Evolutionary conservation across 768 basidiomycete genomes (phyloP).

Genomic region (Termitomyces sp.): DNA sequence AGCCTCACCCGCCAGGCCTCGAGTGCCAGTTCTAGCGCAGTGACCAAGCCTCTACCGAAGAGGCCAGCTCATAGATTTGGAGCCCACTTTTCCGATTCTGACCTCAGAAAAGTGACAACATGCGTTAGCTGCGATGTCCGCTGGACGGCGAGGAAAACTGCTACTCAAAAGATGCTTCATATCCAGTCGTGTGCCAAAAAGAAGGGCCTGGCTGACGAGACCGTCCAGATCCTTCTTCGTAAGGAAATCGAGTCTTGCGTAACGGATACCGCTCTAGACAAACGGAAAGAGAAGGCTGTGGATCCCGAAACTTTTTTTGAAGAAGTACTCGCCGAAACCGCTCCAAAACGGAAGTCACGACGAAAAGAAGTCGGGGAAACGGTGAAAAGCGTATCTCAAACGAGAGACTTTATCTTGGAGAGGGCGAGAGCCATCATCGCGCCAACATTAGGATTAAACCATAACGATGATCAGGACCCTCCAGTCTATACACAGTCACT

Average conservation of each 20-base stretch:
- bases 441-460: conserved; percentile 7
- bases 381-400: conserved; percentile 40
- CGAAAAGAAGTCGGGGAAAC: conserved; percentile 32
- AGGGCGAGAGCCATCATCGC: conserved; percentile 29
- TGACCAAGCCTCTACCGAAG: conserved; percentile 10
- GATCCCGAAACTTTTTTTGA: conserved; percentile 43
- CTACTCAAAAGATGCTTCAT: conserved; percentile 58
- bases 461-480: conserved; percentile 4
- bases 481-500: conserved; percentile 13
- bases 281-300: conserved; percentile 16
- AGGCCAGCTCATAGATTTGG: conserved; percentile 16
- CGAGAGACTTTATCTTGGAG: conserved; percentile 36
- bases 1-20: conserved; percentile 10
- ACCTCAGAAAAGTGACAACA: conserved; percentile 42
- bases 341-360: conserved; percentile 39
- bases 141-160: conserved; percentile 70
- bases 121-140: conserved; percentile 60
- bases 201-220: conserved; percentile 44
- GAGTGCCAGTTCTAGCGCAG: conserved; percentile 5
- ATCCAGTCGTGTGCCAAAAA: conserved; percentile 67
- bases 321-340: conserved; percentile 40
- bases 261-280: conserved; percentile 12
- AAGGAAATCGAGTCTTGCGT: conserved; percentile 32
- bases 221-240: conserved; percentile 44
- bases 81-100: conserved; percentile 35